Base-by-base conservation (phyloP, 306 rosid species). In the barrel medic (Medicago truncatula) region DNA sequence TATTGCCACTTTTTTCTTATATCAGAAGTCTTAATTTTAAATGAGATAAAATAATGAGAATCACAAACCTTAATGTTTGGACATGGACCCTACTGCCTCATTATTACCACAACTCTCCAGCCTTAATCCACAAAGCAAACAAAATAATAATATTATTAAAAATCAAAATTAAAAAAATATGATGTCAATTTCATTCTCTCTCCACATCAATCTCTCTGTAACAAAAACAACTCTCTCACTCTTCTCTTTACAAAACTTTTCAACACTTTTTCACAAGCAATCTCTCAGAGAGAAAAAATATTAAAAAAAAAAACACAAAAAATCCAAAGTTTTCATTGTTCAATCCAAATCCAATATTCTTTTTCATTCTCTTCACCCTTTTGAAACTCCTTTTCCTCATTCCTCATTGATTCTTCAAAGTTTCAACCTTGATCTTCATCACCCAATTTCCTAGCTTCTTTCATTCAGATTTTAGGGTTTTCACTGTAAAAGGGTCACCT, bases 251-350 rank as follows among this genome's bases (percentile, higher is more conserved):
- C 54, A 15, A 20, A 74, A 79, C 79, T 80, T 82, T 82, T 74
- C 71, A 36, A 65, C 77, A 80, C 88, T 90, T 83, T 86, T 85
- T 86, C 94, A 85, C 91, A 84, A 81, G 92, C 87, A 70, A 70
- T 84, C 80, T 67, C 88, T 81, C 78, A 75, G 13, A 67, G 9
- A 4, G n/a, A 6, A 25, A 67, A 43, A 64, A 39, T 43, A 47
- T 23, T 23, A 54, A 20, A 34, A 49, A 50, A 11, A 44, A 46
- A 46, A 12, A 13, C 15, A 4, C 40, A 28, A 57, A 54, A 70
- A 82, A 70, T 68, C 44, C 74, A 69, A 79, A 61, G 82, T 81
- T 83, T 65, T 47, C 78, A 11, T 56, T 38, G 31, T 60, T 17
- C 72, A 47, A 54, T n/a, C 83, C 70, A 80, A 75, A 86, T 79